These are phyloP conservation scores for Epichloe baconii DNA, from an alignment of 2,329 filamentous ascomycete genomes.

Conservation along the genomic window DNA sequence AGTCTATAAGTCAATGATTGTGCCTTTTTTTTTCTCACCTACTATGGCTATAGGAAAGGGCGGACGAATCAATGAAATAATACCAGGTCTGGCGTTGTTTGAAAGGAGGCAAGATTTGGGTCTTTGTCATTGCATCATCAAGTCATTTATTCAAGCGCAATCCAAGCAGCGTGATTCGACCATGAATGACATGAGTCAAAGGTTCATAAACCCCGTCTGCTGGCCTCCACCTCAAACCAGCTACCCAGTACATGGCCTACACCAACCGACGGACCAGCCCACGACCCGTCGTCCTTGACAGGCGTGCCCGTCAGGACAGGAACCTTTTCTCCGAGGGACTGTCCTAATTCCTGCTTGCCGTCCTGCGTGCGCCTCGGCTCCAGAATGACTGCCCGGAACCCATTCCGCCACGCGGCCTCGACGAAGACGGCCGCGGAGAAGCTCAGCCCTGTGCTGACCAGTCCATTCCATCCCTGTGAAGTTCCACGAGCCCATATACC, in stretches of 20 bases:
- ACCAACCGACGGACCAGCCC: constrained; percentile 45
- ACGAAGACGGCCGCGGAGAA: constrained; percentile 49
- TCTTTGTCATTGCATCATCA: background rate
- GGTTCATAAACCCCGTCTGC: background rate
- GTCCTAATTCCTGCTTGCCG: constrained; percentile 16
- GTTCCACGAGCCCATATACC: constrained; percentile 49
- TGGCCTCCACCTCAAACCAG: constrained; percentile 40
- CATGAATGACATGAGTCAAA: no score
- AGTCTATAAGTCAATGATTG: constrained; percentile 41
- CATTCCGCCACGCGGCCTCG: constrained; percentile 39
- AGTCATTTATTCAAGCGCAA: background rate
- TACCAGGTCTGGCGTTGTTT: constrained; percentile 27
- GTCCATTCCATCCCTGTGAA: constrained; percentile 56
- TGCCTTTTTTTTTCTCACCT: background rate
- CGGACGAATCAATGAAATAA: constrained; percentile 17
- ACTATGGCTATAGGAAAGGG: background rate
- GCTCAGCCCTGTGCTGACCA: constrained; percentile 61
- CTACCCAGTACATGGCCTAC: constrained; percentile 44
- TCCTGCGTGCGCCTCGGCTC: constrained; percentile 28
- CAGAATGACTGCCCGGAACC: constrained; percentile 31
- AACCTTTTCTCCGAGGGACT: constrained; percentile 36
- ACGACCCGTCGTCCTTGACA: constrained; percentile 37
- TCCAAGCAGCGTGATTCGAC: background rate
- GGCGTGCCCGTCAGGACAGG: constrained; percentile 49
- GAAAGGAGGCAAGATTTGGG: background rate